Evolutionary conservation across 371 early-diverging fungal genomes (phyloP), one percentile per base, ranked within the genome.

Genomic region (Mucor indicus): DNA sequence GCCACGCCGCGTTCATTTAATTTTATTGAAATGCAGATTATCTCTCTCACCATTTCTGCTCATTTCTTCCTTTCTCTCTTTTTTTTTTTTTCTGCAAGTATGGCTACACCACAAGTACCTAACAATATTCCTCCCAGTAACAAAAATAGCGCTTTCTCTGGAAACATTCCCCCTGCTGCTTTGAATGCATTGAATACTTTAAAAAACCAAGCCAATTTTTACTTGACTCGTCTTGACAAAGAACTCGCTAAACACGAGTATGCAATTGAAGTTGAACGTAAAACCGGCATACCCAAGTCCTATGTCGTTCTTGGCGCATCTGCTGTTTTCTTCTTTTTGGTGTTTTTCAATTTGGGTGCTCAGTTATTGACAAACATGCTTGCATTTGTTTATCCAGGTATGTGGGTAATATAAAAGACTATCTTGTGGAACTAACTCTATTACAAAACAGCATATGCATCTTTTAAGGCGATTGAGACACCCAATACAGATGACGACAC

Each of bases 391-490:
- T 96, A 94, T 74, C 93, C 96, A 44, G 77, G 75, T n/a, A n/a
- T n/a, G n/a, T n/a, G n/a, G n/a, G n/a, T 76, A 73, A 44, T 9
- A 13, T 33, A 13, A 11, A 11, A 13, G 35, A 33, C n/a, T 29
- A 29, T 29, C 12, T 8, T 29, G 8, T 29, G 30, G 59, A 57
- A 17, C 43, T 24, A 17, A 23, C 25, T 23, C n/a, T 32, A 33
- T 33, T 33, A 4, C n/a, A 13, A 16, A 48, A 23, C 63, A 79
- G 94, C 95, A 7, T 96, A 91, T 64, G 88, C 90, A 38, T 87
- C 92, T 12, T 91, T 96, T 83, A 83, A 87, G 67, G 96, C 95
- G 17, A 84, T 96, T 50, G 97, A 96, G 69, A 65, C 84, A 2
- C 62, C 80, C 2, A 74, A 72, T 43, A 90, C 78, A 51, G 78